These are phyloP conservation scores for Allium cepa DNA, from an alignment of 106 monocot genomes.

Conservation along the genomic window DNA sequence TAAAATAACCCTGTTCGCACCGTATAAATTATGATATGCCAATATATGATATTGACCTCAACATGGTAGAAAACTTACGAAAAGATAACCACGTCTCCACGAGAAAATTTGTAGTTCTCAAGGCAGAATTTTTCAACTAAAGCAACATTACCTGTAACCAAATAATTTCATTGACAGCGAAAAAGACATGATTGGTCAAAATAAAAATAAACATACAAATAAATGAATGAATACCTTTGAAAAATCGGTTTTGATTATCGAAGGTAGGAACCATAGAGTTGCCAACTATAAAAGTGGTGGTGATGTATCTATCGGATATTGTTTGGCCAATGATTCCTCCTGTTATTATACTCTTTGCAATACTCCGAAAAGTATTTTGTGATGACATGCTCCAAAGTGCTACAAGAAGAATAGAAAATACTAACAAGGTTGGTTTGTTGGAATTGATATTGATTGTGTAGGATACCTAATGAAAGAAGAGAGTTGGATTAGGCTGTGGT, in stretches of 20 bases:
- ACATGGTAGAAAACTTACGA: constrained; percentile 41
- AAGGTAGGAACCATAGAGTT: constrained; percentile 81
- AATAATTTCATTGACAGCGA: constrained; percentile 1
- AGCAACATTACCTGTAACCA: constrained; percentile 45
- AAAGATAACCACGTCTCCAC: constrained; percentile 57
- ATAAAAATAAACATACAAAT: neutral
- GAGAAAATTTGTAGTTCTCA: constrained; percentile 64
- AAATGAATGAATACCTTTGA: constrained; percentile 28
- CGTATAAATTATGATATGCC: too few relatives aligned
- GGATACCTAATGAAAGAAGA: too few relatives aligned
- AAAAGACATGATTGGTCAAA: constrained; percentile 3
- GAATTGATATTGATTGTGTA: too few relatives aligned
- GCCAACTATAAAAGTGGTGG: constrained; percentile 46
- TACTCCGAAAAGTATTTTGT: constrained; percentile 28
- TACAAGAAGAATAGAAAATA: too few relatives aligned
- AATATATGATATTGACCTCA: neutral
- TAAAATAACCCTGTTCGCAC: too few relatives aligned
- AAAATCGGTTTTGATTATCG: constrained; percentile 20
- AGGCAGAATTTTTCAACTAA: constrained; percentile 72
- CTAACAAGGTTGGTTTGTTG: too few relatives aligned
- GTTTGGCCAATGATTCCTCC: constrained; percentile 50
- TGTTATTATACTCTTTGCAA: constrained; percentile 32
- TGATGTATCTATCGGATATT: constrained; percentile 63
- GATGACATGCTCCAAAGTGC: constrained; percentile 38
- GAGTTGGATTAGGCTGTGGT: too few relatives aligned